Evolutionary conservation across 371 early-diverging fungal species (phyloP).

Genomic region (Rhizopus stolonifer): DNA sequence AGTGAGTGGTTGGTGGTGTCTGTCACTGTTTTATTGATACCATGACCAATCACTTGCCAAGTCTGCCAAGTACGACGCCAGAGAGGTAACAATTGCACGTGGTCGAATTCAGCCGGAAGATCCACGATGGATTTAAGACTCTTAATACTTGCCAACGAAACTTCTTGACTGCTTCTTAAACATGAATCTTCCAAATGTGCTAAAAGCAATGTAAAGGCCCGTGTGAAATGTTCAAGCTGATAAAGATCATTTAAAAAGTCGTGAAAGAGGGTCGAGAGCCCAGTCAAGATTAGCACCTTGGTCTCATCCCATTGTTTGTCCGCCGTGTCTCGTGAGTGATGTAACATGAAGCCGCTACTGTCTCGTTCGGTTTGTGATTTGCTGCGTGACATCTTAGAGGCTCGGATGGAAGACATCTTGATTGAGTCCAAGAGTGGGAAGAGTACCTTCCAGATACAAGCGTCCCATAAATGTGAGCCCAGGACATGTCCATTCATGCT

Average conservation of each 20-base stretch:
- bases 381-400: constrained; percentile 26
- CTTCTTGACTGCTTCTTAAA: constrained; percentile 73
- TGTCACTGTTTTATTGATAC: constrained; percentile 30
- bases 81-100: constrained; percentile 36
- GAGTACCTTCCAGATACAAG: constrained; percentile 86
- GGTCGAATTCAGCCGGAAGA: constrained; percentile 44
- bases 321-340: constrained; percentile 71
- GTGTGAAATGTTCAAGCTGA: constrained; percentile 58
- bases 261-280: constrained; percentile 71
- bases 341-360: constrained; percentile 50
- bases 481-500: constrained; percentile 79
- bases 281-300: constrained; percentile 77
- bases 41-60: constrained; percentile 78
- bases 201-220: constrained; percentile 65
- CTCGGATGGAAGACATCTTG: constrained; percentile 55
- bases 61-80: constrained; percentile 76
- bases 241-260: constrained; percentile 66
- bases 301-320: constrained; percentile 97
- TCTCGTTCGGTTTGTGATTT: constrained; percentile 38
- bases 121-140: constrained; percentile 58
- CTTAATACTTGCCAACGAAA: constrained; percentile 74
- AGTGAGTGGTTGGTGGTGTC: background rate
- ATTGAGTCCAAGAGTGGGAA: constrained; percentile 87
- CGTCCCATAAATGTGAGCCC: constrained; percentile 73
- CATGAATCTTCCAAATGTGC: constrained; percentile 77